Percentiles rank a stretch among this genome's conserved stretches.
Evolutionary conservation across 345 rosid species (phyloP).

Genomic region (Stellera chamaejasme): DNA sequence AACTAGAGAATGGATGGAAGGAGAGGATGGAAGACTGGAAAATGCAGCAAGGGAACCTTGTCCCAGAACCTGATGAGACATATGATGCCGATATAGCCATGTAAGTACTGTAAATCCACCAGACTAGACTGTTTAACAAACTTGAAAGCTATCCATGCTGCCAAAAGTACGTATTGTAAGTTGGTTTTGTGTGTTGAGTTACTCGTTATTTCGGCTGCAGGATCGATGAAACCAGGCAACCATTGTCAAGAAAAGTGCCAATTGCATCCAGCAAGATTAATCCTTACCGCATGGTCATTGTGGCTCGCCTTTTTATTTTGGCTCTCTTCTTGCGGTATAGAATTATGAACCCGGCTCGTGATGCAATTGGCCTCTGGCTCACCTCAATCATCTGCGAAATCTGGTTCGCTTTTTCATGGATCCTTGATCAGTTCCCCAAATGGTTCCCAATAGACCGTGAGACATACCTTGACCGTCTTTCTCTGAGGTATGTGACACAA

Average conservation of each 20-base stretch:
- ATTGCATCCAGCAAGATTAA: constrained; percentile 80
- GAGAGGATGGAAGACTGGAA: constrained; percentile 92
- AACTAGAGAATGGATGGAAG: constrained; percentile 62
- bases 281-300: constrained; percentile 91
- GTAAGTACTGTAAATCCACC: too few species aligned
- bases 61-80: neutral
- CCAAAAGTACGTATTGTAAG: too few species aligned
- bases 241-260: constrained; percentile 85
- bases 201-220: constrained; percentile 21
- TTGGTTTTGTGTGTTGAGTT: too few species aligned
- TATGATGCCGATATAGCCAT: too few species aligned
- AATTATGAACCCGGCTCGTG: constrained; percentile 75
- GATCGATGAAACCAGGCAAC: constrained; percentile 89
- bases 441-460: constrained; percentile 94
- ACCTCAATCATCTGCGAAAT: constrained; percentile 90
- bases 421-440: constrained; percentile 92
- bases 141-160: too few species aligned
- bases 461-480: constrained; percentile 90
- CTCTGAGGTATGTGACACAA: constrained; percentile 43
- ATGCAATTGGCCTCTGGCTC: constrained; percentile 81
- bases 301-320: constrained; percentile 75
- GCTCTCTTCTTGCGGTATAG: constrained; percentile 82
- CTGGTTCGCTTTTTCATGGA: constrained; percentile 97
- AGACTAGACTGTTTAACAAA: too few species aligned
- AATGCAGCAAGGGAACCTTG: constrained; percentile 69